These are phyloP conservation scores for Plasmopara halstedii DNA, from an alignment of 352 stramenopile genomes.

Conservation along the genomic window DNA sequence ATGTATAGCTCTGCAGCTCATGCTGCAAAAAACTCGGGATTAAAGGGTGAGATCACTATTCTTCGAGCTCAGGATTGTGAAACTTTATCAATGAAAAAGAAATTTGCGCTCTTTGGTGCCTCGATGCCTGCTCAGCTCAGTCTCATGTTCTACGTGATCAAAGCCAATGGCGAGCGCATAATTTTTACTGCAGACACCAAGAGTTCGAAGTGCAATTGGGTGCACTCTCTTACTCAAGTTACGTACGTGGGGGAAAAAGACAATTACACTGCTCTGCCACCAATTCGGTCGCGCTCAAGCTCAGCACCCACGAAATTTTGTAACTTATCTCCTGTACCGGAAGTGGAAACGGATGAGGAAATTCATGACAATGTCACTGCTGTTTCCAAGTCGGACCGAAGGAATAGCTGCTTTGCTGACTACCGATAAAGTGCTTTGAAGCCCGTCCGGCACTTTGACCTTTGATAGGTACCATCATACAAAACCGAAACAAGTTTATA, in stretches of 20 bases:
- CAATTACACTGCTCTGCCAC: slow-evolving; percentile 7
- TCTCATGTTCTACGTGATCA: slow-evolving; percentile 66
- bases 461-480: neutral
- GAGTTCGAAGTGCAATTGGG: slow-evolving; percentile 46
- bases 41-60: slow-evolving; percentile 44
- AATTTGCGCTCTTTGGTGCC: slow-evolving; percentile 52
- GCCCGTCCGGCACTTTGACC: neutral
- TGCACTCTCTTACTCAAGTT: slow-evolving; percentile 36
- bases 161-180: slow-evolving; percentile 52
- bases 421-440: slow-evolving; percentile 9
- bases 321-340: slow-evolving; percentile 13
- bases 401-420: slow-evolving; percentile 20
- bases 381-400: slow-evolving; percentile 10
- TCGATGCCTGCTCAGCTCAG: slow-evolving; percentile 36
- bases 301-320: slow-evolving; percentile 14
- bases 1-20: slow-evolving; percentile 44
- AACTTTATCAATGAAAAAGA: slow-evolving; percentile 46
- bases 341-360: slow-evolving; percentile 20
- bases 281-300: slow-evolving; percentile 12
- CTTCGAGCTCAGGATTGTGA: slow-evolving; percentile 55
- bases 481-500: neutral
- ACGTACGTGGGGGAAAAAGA: slow-evolving; percentile 45
- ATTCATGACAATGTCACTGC: slow-evolving; percentile 3
- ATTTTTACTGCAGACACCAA: slow-evolving; percentile 42
- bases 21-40: slow-evolving; percentile 33